Conservation (phyloP, 768 basidiomycete genomes). For the Cyclocybe cylindracea region DNA sequence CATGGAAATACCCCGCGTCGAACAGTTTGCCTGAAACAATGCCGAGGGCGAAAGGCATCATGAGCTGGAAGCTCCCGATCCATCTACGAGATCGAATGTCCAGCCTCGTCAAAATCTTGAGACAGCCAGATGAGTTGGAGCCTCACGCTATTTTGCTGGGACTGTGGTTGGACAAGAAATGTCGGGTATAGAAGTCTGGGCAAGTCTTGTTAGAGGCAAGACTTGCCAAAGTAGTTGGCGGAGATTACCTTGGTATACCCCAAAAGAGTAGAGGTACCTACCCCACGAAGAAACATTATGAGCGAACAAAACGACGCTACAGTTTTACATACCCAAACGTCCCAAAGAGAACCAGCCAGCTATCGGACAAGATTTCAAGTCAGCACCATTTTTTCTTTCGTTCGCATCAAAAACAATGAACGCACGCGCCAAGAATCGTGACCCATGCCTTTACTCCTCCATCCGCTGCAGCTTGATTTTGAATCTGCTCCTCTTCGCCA, state of each 20-base stretch:
- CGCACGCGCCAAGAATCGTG: too few species aligned
- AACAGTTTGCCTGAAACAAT: constrained; percentile 40
- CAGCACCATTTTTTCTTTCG: too few species aligned
- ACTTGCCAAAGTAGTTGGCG: not conserved
- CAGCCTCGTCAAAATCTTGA: constrained; percentile 2
- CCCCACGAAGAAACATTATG: too few species aligned
- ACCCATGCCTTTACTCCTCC: too few species aligned
- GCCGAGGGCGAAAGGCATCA: constrained; percentile 39
- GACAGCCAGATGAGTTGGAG: not conserved
- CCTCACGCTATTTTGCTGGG: constrained; percentile 41
- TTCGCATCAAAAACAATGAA: too few species aligned
- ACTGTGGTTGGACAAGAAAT: constrained; percentile 32
- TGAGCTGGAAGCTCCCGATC: constrained; percentile 51
- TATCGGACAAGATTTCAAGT: too few species aligned
- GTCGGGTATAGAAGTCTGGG: constrained; percentile 43
- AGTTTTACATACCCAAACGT: too few species aligned
- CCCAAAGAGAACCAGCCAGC: too few species aligned
- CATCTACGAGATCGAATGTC: constrained; percentile 28
- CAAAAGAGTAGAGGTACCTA: constrained; percentile 27
- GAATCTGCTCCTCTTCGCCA: too few species aligned
- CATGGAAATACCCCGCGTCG: constrained; percentile 45
- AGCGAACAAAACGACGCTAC: too few species aligned
- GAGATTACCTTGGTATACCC: constrained; percentile 29
- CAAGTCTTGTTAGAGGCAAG: constrained; percentile 25
- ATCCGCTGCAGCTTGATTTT: too few species aligned